Percentiles rank a stretch among this genome's conserved stretches.
Evolutionary conservation across 768 basidiomycete genomes (phyloP).

Genomic region (Ramaria rubella): DNA sequence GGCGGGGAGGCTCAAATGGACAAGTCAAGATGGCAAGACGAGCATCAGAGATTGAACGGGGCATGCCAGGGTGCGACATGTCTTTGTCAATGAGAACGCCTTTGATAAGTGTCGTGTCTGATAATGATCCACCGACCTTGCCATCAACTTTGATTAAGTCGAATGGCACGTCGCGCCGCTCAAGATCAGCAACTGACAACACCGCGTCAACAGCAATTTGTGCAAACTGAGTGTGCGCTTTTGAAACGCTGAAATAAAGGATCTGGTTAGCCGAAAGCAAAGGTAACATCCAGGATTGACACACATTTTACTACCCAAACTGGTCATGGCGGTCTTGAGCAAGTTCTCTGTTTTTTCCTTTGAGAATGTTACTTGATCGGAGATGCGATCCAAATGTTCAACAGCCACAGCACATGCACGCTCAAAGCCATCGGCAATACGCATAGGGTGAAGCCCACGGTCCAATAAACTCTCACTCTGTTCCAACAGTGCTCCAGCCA

Average conservation of each 20-base stretch:
- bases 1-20: constrained; percentile 97
- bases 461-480: constrained; percentile 95
- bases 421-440: constrained; percentile 98
- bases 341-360: constrained; percentile 78
- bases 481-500: constrained; percentile 95
- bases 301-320: constrained; percentile 96
- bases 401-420: constrained; percentile 88
- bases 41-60: constrained; percentile 78
- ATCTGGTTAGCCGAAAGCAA: constrained; percentile 4
- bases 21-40: constrained; percentile 95
- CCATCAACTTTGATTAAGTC: constrained; percentile 99
- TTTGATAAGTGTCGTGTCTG: constrained; percentile 90
- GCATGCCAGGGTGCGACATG: constrained; percentile 99
- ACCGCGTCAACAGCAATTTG: constrained; percentile 98
- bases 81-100: constrained; percentile 99
- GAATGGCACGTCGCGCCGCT: constrained; percentile 91
- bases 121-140: constrained; percentile 95
- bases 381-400: constrained; percentile 82
- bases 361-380: constrained; percentile 84
- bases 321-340: constrained; percentile 91
- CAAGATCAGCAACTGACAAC: constrained; percentile 87
- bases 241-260: constrained; percentile 68
- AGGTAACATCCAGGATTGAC: constrained; percentile 19
- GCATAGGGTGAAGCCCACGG: constrained; percentile 97
- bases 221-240: constrained; percentile 91